Evolutionary conservation across 345 rosid genomes (phyloP).

Genomic region (Pistacia vera): DNA sequence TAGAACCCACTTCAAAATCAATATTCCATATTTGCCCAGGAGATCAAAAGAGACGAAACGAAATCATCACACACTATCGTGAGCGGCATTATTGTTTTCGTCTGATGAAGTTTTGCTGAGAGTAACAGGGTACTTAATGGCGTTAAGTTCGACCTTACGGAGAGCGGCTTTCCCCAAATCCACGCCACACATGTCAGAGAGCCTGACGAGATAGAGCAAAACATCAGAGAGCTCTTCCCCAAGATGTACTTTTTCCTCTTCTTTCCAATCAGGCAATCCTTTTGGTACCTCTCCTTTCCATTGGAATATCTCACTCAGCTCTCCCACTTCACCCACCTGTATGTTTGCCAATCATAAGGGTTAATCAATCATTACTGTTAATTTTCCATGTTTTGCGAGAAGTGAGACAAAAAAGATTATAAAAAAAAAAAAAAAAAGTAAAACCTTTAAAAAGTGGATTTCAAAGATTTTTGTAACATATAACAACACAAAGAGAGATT

Average conservation of each 20-base stretch:
- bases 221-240: conserved; percentile 97
- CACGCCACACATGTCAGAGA: conserved; percentile 79
- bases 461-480: background rate
- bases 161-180: conserved; percentile 85
- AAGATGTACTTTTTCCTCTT: conserved; percentile 77
- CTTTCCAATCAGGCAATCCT: conserved; percentile 86
- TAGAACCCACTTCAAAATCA: background rate
- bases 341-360: background rate
- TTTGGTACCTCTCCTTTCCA: conserved; percentile 95
- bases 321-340: conserved; percentile 96
- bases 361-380: too few species aligned
- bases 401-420: background rate
- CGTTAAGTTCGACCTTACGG: conserved; percentile 76
- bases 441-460: background rate
- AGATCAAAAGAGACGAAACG: too few species aligned
- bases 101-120: conserved; percentile 13
- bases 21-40: too few species aligned
- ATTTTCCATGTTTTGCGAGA: background rate
- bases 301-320: conserved; percentile 90
- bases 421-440: background rate
- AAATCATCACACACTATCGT: conserved; percentile 7
- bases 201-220: conserved; percentile 82
- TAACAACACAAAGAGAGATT: background rate
- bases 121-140: conserved; percentile 73
- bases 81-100: conserved; percentile 4